phyloP scores from a whole-genome alignment of 305 asterid genomes.

The Euphrasia arctica region DNA sequence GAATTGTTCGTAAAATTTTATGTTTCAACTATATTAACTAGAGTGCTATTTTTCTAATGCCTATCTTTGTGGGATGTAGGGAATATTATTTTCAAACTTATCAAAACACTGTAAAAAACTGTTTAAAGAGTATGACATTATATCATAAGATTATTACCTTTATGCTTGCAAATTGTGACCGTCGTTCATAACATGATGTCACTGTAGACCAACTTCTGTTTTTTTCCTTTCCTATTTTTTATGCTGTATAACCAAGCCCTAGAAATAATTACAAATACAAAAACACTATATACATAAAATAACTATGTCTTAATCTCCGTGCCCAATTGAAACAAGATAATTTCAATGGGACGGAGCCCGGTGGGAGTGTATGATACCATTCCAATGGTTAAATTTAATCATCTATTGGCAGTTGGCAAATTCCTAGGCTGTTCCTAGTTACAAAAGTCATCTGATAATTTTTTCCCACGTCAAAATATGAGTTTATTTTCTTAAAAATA shows the following conservation, averaged over 20 bases:
- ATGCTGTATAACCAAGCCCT: background rate
- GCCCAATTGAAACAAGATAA: too few species aligned
- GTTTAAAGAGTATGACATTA: background rate
- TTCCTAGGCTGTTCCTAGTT: conserved; percentile 10
- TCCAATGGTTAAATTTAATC: background rate
- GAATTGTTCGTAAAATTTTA: too few species aligned
- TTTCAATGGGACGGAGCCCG: too few species aligned
- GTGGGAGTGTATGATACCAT: conserved; percentile 6
- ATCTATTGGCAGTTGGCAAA: background rate
- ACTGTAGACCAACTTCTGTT: background rate
- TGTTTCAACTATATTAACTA: too few species aligned
- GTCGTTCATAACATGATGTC: too few species aligned
- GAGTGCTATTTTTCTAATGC: too few species aligned
- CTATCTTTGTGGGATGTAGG: too few species aligned
- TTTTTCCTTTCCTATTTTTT: background rate
- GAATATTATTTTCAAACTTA: background rate
- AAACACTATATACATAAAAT: too few species aligned
- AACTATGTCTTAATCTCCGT: too few species aligned
- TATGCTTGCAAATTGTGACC: background rate
- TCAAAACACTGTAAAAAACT: background rate
- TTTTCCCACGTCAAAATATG: conserved; percentile 17
- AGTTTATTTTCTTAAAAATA: background rate
- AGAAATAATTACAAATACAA: background rate
- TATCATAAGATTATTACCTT: background rate
- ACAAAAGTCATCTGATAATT: background rate